Evolutionary conservation across 2,329 filamentous ascomycete species (phyloP).

Genomic region (Sphaerulina populicola): DNA sequence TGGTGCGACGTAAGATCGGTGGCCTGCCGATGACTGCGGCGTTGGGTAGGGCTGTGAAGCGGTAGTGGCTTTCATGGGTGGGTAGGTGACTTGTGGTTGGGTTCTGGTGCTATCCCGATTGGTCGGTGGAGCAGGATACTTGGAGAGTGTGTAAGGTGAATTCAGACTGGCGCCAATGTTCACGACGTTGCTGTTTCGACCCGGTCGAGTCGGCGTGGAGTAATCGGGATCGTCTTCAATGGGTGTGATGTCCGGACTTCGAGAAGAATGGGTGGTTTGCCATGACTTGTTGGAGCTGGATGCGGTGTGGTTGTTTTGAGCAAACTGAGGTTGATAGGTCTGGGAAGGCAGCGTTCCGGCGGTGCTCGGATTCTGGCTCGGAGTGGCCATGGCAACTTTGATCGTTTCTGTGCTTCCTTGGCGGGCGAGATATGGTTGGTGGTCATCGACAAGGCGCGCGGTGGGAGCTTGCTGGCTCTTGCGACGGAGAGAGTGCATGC

Average conservation of each 20-base stretch:
- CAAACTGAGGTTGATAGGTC: slow-evolving; percentile 7
- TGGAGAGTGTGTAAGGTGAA: slow-evolving; percentile 19
- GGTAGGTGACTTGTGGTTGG: slow-evolving; percentile 6
- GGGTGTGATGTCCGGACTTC: slow-evolving; percentile 13
- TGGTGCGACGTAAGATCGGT: slow-evolving; percentile 1
- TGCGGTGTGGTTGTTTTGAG: slow-evolving; percentile 2
- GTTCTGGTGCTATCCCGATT: slow-evolving; percentile 1
- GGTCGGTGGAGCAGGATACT: slow-evolving; percentile 2
- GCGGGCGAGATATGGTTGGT: slow-evolving; percentile 19
- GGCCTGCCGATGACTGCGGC: neutral
- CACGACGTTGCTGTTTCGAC: slow-evolving; percentile 15
- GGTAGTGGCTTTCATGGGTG: slow-evolving; percentile 3
- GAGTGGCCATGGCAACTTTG: slow-evolving; percentile 30
- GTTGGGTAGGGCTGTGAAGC: slow-evolving; percentile 3
- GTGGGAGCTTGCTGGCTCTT: slow-evolving; percentile 21
- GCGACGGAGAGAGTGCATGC: slow-evolving; percentile 29
- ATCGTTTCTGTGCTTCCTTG: slow-evolving; percentile 39
- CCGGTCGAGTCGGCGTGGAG: slow-evolving; percentile 18
- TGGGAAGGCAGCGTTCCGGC: slow-evolving; percentile 6
- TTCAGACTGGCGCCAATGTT: slow-evolving; percentile 17
- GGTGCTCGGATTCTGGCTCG: slow-evolving; percentile 9
- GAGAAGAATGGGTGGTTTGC: slow-evolving; percentile 11
- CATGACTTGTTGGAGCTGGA: slow-evolving; percentile 9
- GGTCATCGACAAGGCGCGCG: slow-evolving; percentile 2
- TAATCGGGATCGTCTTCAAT: slow-evolving; percentile 15